Evolutionary conservation across 345 rosid species (phyloP), one percentile per base, ranked within the genome.

Genomic region (Populus simonii): DNA sequence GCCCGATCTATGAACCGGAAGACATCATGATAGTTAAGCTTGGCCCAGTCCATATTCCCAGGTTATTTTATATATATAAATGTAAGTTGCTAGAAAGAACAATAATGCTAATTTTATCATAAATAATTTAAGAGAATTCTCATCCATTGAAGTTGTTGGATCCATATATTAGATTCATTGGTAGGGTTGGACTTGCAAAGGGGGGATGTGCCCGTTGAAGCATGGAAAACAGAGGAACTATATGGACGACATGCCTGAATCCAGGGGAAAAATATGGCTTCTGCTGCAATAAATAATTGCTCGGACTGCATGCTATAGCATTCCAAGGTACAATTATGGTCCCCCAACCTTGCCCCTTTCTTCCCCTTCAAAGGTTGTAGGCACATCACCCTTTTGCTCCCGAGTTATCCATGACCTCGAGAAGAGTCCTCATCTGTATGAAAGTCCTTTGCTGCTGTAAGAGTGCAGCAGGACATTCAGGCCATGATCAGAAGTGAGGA

Each of bases 301-400:
- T 55, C 62, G 9, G 25, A 55, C 25, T 55, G 62, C 25, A 55
- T 55, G 62, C 1, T 22, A 55, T 22, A 55, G 20, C 25, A 55
- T 22, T 22, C 25, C 0, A 33, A 33, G 36, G 36, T 33, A 33
- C 97, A 72, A 91, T 85, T 22, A 94, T 92, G 0, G 94, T 92
- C 98, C 3, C 97, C 97, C 71, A 94, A 81, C 68, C 93, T 78
- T 6, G 97, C 99, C 66, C 96, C 98, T 80, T 89, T 93, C 83
- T 86, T 91, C 5, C 92, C 90, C 75, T 85, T 89, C 66, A 94
- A 51, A 27, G 97, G 88, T 86, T 92, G 98, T 66, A 92, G 90
- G 83, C 99, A 96, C 95, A 81, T 92, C 57, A 92, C 94, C 83
- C 90, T 96, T 77, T 91, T 0, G 96, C 98, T 1, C 98, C 97